Conservation (phyloP, 2,329 filamentous ascomycete genomes). For the Ophioceras dolichostomum region DNA sequence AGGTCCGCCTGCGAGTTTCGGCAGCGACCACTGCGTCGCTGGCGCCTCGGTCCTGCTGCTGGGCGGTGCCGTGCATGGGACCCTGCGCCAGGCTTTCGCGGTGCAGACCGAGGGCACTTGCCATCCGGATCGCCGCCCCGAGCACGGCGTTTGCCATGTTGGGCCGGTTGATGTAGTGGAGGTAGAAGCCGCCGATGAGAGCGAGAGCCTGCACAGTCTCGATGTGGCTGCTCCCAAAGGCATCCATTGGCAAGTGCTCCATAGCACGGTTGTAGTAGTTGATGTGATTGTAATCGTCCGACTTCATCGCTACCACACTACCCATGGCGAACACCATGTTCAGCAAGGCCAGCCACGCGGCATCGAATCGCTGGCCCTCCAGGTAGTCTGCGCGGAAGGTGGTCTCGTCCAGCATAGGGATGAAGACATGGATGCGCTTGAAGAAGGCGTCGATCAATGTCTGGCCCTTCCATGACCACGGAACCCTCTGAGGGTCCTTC, state of each 20-base stretch:
- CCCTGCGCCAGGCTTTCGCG: slow-evolving; percentile 41
- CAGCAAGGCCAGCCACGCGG: slow-evolving; percentile 58
- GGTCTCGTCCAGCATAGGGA: slow-evolving; percentile 62
- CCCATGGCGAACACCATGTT: slow-evolving; percentile 71
- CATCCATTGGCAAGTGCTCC: slow-evolving; percentile 53
- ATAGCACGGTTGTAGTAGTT: slow-evolving; percentile 59
- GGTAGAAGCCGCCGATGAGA: slow-evolving; percentile 63
- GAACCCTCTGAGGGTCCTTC: slow-evolving; percentile 35
- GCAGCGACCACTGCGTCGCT: slow-evolving; percentile 38
- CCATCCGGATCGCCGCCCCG: slow-evolving; percentile 60
- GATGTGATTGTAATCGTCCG: slow-evolving; percentile 54
- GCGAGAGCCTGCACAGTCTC: slow-evolving; percentile 61
- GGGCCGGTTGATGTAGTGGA: slow-evolving; percentile 66
- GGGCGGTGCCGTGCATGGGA: too few species aligned
- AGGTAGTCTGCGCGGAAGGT: slow-evolving; percentile 55
- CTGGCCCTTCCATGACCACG: slow-evolving; percentile 53
- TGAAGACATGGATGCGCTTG: slow-evolving; percentile 57
- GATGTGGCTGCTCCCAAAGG: slow-evolving; percentile 58
- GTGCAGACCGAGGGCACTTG: slow-evolving; percentile 61
- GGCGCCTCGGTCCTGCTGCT: too few species aligned
- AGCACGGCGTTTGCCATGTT: slow-evolving; percentile 66
- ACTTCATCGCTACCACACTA: slow-evolving; percentile 54
- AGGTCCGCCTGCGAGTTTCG: slow-evolving; percentile 54
- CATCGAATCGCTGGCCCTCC: slow-evolving; percentile 49
- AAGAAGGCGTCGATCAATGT: slow-evolving; percentile 66